phyloP scores from a whole-genome alignment of 2,329 filamentous ascomycete genomes.

The Coniochaeta prunicola region DNA sequence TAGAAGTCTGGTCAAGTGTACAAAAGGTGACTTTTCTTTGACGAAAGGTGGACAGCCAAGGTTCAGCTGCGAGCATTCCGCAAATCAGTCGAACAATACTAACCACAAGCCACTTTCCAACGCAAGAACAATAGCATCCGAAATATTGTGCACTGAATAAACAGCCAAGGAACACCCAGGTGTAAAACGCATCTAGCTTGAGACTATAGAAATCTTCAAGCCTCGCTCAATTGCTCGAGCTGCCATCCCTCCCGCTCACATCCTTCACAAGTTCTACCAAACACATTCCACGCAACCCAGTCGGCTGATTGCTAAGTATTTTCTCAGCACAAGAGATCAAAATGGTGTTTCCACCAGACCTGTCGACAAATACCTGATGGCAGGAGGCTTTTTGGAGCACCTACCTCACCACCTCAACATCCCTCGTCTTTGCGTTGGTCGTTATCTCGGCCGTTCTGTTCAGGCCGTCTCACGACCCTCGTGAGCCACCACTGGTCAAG shows the following conservation, averaged over 20 bases:
- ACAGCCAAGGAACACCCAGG: background rate
- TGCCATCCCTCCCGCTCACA: too few species aligned
- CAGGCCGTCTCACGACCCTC: slow-evolving; percentile 4
- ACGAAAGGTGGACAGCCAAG: background rate
- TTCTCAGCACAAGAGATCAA: background rate
- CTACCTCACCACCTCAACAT: background rate
- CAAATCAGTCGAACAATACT: background rate
- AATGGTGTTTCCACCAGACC: background rate
- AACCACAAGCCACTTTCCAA: background rate
- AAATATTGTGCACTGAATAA: background rate
- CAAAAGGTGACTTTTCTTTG: too few species aligned
- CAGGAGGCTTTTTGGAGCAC: background rate
- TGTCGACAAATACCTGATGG: background rate
- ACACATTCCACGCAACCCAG: too few species aligned
- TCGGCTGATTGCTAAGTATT: background rate
- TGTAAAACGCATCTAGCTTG: background rate
- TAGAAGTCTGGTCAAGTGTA: too few species aligned
- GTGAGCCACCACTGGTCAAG: slow-evolving; percentile 8
- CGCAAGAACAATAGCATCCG: background rate
- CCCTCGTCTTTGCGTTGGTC: background rate
- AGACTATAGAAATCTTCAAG: too few species aligned
- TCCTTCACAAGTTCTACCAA: too few species aligned
- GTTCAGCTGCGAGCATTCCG: background rate
- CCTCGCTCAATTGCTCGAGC: too few species aligned
- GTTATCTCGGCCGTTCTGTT: background rate